Percentiles rank a stretch among this genome's conserved stretches.
Evolutionary conservation across 2,329 filamentous ascomycete species (phyloP).

Genomic region (Epichloe amarillans): DNA sequence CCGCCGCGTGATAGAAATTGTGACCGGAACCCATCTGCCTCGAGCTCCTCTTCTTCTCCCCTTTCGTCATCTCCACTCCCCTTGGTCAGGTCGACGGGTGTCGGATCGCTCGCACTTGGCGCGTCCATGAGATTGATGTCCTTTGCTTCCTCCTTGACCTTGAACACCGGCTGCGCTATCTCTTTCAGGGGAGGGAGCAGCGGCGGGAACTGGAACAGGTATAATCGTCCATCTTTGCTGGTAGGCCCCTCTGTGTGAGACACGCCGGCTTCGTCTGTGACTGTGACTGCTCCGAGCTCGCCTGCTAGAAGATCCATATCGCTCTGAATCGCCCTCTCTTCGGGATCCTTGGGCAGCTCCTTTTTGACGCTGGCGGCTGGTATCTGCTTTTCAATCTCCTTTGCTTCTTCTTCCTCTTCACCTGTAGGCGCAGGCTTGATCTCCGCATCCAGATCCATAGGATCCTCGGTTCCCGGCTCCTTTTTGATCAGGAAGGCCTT

Average conservation of each 20-base stretch:
- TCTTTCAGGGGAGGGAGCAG: constrained; percentile 41
- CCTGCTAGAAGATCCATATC: constrained; percentile 29
- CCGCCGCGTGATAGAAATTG: constrained; percentile 36
- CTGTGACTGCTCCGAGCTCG: constrained; percentile 27
- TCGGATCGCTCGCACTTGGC: constrained; percentile 3
- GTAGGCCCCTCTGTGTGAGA: constrained; percentile 15
- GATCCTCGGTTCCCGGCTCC: constrained; percentile 28
- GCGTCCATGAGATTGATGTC: constrained; percentile 25
- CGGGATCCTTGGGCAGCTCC: constrained; percentile 19
- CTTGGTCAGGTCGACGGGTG: constrained; percentile 30
- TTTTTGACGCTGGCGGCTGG: constrained; percentile 12
- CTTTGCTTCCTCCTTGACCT: constrained; percentile 30
- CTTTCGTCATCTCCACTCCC: constrained; percentile 14
- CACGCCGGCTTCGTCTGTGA: constrained; percentile 18
- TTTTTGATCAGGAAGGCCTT: constrained; percentile 28
- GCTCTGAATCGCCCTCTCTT: constrained; percentile 25
- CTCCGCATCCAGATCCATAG: constrained; percentile 28
- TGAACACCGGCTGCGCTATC: constrained; percentile 13
- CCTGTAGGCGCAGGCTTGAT: constrained; percentile 10
- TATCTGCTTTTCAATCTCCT: constrained; percentile 13
- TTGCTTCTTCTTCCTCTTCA: constrained; percentile 10
- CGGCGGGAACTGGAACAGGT: constrained; percentile 52
- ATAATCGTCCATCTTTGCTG: constrained; percentile 42
- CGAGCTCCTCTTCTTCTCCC: constrained; percentile 19
- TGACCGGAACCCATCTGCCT: constrained; percentile 21